phyloP scores from a whole-genome alignment of 371 early-diverging fungal genomes.

The Actinomortierella ambigua region DNA sequence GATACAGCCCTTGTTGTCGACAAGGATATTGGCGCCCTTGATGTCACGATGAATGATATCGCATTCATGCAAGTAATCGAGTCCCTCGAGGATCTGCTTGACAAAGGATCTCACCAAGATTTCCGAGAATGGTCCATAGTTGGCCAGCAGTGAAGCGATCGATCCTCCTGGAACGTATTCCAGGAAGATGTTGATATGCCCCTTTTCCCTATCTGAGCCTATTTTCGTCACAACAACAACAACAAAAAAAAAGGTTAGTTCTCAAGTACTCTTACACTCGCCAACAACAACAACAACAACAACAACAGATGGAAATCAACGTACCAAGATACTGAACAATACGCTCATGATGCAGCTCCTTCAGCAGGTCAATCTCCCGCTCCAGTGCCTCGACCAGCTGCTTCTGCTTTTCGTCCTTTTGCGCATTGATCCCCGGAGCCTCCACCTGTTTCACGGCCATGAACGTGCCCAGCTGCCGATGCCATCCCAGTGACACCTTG shows the following conservation, averaged over 20 bases:
- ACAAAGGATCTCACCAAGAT: conserved; percentile 84
- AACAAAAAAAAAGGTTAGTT: neutral
- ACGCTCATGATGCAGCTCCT: conserved; percentile 89
- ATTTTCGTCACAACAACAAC: conserved; percentile 26
- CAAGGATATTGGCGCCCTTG: conserved; percentile 94
- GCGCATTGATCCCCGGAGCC: conserved; percentile 72
- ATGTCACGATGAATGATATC: conserved; percentile 98
- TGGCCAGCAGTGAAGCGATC: conserved; percentile 82
- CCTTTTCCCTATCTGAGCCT: conserved; percentile 78
- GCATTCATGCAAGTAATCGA: conserved; percentile 93
- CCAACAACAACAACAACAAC: conserved; percentile 9
- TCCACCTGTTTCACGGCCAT: conserved; percentile 99
- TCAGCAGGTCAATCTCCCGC: conserved; percentile 89
- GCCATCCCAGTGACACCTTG: conserved; percentile 92
- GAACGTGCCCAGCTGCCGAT: conserved; percentile 81
- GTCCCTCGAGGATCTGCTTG: conserved; percentile 90
- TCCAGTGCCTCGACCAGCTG: conserved; percentile 79
- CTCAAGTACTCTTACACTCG: neutral
- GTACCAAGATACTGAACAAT: conserved; percentile 93
- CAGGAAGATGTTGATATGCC: conserved; percentile 91
- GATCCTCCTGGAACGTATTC: conserved; percentile 99
- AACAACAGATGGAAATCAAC: conserved; percentile 22
- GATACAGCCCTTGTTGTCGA: conserved; percentile 90
- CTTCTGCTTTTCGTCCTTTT: conserved; percentile 67
- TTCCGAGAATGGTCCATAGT: conserved; percentile 89